Percentiles rank a stretch among this genome's conserved stretches.
These are phyloP conservation scores for Lipomyces yarrowii DNA, from an alignment of 1,139 yeast genomes.

Conservation along the genomic window DNA sequence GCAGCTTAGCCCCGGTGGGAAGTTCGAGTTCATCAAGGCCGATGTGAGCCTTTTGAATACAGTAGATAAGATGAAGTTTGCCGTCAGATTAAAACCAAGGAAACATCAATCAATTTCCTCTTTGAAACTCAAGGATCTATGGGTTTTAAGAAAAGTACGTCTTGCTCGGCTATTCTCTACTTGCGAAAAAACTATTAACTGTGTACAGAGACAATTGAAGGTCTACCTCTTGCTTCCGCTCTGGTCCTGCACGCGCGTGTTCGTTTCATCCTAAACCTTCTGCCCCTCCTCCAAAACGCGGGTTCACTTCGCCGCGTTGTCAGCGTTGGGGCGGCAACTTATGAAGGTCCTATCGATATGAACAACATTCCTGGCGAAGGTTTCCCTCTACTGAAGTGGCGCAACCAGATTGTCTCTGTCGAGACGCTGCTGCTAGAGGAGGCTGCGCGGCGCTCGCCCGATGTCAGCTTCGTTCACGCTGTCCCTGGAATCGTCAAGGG, in stretches of 20 bases:
- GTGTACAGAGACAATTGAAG: conserved; percentile 39
- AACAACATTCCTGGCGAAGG: conserved; percentile 38
- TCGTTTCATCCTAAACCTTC: conserved; percentile 35
- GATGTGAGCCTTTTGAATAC: conserved; percentile 33
- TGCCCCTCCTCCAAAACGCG: conserved; percentile 37
- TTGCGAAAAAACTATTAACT: conserved; percentile 21
- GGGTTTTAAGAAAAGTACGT: conserved; percentile 15
- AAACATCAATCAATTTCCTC: conserved; percentile 38
- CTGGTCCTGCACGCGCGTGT: conserved; percentile 40
- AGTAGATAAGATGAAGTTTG: conserved; percentile 19
- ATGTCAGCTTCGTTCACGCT: conserved; percentile 37
- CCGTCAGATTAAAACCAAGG: conserved; percentile 33
- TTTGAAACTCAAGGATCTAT: conserved; percentile 36
- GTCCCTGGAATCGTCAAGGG: conserved; percentile 41
- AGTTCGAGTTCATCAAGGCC: conserved; percentile 36
- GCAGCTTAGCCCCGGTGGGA: conserved; percentile 36
- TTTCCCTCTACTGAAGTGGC: conserved; percentile 12
- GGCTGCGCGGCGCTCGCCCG: conserved; percentile 38
- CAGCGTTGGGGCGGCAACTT: conserved; percentile 38
- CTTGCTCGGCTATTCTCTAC: neutral
- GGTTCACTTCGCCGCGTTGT: conserved; percentile 40
- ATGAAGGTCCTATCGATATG: conserved; percentile 30
- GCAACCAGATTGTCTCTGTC: conserved; percentile 32
- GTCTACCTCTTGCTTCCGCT: conserved; percentile 38
- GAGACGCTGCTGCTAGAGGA: conserved; percentile 35